Percentiles rank a stretch among this genome's conserved stretches.
Conservation (phyloP, 2,329 filamentous ascomycete species). For the Magnaporthiopsis incrustans region DNA sequence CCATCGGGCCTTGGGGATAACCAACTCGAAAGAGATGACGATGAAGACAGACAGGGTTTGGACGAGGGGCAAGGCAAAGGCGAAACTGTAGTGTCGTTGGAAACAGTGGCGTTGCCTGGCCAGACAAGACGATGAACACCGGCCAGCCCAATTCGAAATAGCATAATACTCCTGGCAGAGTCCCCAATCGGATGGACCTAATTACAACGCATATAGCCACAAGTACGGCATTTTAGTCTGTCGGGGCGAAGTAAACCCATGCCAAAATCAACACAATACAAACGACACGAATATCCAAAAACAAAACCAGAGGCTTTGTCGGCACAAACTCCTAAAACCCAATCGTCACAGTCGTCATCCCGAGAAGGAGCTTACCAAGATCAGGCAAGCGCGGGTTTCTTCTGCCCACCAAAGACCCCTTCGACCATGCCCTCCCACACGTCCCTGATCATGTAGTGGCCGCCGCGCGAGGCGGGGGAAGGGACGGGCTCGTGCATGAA, state of each 20-base stretch:
- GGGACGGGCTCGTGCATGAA: constrained; percentile 34
- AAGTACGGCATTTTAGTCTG: not conserved
- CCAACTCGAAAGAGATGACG: too few relatives aligned
- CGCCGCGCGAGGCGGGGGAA: not conserved
- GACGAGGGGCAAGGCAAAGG: not conserved
- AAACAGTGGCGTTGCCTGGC: too few relatives aligned
- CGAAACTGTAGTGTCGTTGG: not conserved
- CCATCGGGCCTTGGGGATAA: not conserved
- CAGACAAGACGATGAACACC: too few relatives aligned
- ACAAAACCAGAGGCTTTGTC: not conserved
- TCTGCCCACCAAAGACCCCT: not conserved
- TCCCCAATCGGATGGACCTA: not conserved
- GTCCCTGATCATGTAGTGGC: constrained; percentile 36
- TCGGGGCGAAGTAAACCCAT: not conserved
- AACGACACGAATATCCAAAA: not conserved
- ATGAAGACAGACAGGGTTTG: not conserved
- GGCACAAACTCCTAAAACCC: not conserved
- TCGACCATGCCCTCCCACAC: constrained; percentile 40
- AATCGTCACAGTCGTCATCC: not conserved
- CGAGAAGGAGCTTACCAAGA: not conserved
- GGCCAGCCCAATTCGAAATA: not conserved
- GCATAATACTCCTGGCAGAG: not conserved
- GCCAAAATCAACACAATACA: not conserved
- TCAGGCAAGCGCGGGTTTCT: not conserved
- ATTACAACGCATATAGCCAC: not conserved